Evolutionary conservation across 2,329 filamentous ascomycete genomes (phyloP).

Genomic region (Colletotrichum neosansevieriae): DNA sequence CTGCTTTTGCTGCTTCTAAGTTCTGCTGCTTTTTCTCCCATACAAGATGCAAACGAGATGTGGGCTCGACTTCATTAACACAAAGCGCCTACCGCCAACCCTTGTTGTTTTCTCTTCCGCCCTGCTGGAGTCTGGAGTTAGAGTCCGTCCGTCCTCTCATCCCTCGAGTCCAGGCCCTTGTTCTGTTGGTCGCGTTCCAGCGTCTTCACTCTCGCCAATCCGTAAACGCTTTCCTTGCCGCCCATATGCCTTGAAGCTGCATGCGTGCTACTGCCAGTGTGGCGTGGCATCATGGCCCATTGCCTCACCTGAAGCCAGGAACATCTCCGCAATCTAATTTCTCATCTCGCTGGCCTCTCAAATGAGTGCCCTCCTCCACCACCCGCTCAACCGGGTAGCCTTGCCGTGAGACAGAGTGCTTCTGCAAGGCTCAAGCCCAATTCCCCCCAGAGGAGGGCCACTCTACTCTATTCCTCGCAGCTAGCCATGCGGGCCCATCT

Average conservation of each 20-base stretch:
- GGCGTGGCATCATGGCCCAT: slow-evolving; percentile 31
- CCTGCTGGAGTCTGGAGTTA: slow-evolving; percentile 5
- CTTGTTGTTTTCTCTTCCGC: slow-evolving; percentile 22
- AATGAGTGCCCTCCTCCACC: slow-evolving; percentile 6
- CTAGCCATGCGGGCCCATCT: slow-evolving; percentile 35
- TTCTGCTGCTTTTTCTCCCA: slow-evolving; percentile 28
- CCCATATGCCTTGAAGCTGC: slow-evolving; percentile 11
- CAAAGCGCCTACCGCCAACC: slow-evolving; percentile 27
- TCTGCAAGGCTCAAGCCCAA: slow-evolving; percentile 20
- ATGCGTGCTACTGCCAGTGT: slow-evolving; percentile 10
- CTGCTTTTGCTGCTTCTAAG: background rate
- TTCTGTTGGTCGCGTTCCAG: background rate
- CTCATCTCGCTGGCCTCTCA: background rate
- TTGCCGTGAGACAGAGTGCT: slow-evolving; percentile 28
- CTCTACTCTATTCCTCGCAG: slow-evolving; percentile 39
- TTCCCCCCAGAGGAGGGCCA: slow-evolving; percentile 16
- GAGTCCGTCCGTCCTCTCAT: background rate
- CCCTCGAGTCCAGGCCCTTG: slow-evolving; percentile 13
- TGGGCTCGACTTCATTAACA: slow-evolving; percentile 31
- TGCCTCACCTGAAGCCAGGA: slow-evolving; percentile 40
- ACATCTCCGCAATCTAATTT: slow-evolving; percentile 35
- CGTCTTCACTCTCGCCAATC: no score
- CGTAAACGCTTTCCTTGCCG: slow-evolving; percentile 26
- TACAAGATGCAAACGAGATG: slow-evolving; percentile 35
- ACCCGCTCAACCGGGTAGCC: slow-evolving; percentile 24